Evolutionary conservation across 768 basidiomycete genomes (phyloP).

Genomic region (Leccinum sublutescens): DNA sequence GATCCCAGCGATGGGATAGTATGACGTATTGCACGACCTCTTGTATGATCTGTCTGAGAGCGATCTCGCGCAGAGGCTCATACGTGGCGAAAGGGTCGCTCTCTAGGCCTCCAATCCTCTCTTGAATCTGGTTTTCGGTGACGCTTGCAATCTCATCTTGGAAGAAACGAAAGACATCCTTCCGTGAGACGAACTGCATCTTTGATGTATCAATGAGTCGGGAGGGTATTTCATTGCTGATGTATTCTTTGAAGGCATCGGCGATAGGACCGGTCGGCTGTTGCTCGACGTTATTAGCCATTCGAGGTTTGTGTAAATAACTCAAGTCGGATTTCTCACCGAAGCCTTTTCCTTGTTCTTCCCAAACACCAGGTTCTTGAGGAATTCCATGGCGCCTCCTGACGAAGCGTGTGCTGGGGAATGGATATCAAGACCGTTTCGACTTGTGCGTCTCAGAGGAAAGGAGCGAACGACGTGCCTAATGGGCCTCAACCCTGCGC

Average conservation of each 20-base stretch:
- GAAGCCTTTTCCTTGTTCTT: background rate
- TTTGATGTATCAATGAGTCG: conserved; percentile 8
- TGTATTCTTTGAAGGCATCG: conserved; percentile 9
- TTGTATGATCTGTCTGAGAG: conserved; percentile 13
- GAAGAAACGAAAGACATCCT: conserved; percentile 7
- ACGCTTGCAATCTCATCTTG: conserved; percentile 2
- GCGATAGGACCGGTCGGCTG: conserved; percentile 1
- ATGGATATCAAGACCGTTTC: background rate
- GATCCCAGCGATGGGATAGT: conserved; percentile 16
- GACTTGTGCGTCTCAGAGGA: too few relatives aligned
- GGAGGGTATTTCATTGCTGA: conserved; percentile 13
- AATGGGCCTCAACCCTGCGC: background rate
- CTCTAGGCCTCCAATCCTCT: background rate
- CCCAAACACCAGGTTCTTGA: background rate
- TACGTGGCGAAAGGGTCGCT: background rate
- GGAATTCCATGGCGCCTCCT: background rate
- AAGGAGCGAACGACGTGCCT: background rate
- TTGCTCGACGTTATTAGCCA: background rate
- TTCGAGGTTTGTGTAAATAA: background rate
- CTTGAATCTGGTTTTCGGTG: conserved; percentile 3
- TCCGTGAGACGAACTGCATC: conserved; percentile 6
- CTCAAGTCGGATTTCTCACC: background rate
- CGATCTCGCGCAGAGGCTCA: background rate
- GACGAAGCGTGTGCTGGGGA: background rate
- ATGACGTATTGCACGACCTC: conserved; percentile 12